Evolutionary conservation across 2,329 filamentous ascomycete genomes (phyloP), one percentile per base, ranked within the genome.

Genomic region (Penicillium rolfsii): DNA sequence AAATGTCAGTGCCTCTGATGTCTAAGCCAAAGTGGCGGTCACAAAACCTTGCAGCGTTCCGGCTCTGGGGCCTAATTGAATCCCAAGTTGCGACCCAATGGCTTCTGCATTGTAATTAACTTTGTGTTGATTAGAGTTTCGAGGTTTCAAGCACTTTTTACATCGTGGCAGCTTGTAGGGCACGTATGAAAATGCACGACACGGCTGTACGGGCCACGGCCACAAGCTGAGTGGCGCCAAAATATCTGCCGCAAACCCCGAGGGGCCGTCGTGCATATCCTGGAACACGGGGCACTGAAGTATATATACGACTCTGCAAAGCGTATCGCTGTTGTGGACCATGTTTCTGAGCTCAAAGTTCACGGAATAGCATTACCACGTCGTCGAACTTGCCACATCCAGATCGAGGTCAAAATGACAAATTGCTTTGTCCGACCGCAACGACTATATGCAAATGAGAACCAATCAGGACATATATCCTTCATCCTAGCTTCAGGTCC

Each of bases 181-280:
- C 30, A 11, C 0, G n/a, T 50, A 8, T 33, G 46, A 19, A n/a
- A 35, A 22, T 22, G 9, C 22, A 50, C 16, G 43, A 3, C 11
- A 22, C 7, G 28, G 28, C 28, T 30, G 28, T 30, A 30, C 28
- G 28, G 1, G 30, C 30, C 11, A 33, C 16, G 43, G 9, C 14
- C 16, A 22, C 6, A 59, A 63, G 40, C 40, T 46, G 54, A 57
- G 26, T 52, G 57, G 58, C 64, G 64, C 58, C 61, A 55, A 62
- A 61, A 35, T 59, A 60, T 59, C 57, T 38, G 30, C 56, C 48
- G 28, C 33, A 28, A 52, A 14, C 52, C 35, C 22, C 48, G 46
- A 54, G 35, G 30, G 41, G 19, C 45, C 36, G 26, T 59, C 60
- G 3, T 64, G 60, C 62, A 64, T 66, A 61, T 64, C 64, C 64